Evolutionary conservation across 768 basidiomycete species (phyloP).

Genomic region (Pisolithus microcarpus): DNA sequence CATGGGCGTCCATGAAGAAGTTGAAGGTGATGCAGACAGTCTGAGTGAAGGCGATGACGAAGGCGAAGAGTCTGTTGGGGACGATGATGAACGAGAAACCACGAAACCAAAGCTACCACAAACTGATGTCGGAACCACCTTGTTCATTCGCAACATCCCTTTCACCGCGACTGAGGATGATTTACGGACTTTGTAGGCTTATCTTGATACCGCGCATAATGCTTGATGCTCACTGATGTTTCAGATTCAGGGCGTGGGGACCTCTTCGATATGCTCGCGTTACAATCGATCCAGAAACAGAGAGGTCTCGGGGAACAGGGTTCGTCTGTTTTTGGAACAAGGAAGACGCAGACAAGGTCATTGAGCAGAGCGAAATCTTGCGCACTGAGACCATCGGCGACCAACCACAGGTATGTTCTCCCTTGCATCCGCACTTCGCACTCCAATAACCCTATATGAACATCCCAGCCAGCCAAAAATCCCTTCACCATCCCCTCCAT

Average conservation of each 20-base stretch:
- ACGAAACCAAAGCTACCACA: constrained; percentile 67
- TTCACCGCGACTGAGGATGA: constrained; percentile 93
- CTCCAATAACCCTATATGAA: background rate
- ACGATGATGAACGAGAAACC: constrained; percentile 34
- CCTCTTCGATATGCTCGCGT: constrained; percentile 90
- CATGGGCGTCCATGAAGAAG: constrained; percentile 38
- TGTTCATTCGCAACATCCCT: constrained; percentile 91
- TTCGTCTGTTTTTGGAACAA: constrained; percentile 97
- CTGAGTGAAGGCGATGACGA: constrained; percentile 30
- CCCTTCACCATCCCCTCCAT: constrained; percentile 86
- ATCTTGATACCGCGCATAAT: background rate
- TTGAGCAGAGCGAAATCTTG: constrained; percentile 72
- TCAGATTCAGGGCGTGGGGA: constrained; percentile 86
- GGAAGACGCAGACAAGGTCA: constrained; percentile 78
- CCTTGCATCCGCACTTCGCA: constrained; percentile 7
- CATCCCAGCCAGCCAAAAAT: constrained; percentile 57
- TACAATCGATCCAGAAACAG: constrained; percentile 74
- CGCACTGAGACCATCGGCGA: constrained; percentile 55
- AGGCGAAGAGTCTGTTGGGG: constrained; percentile 18
- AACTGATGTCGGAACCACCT: constrained; percentile 81
- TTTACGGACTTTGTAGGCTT: constrained; percentile 67
- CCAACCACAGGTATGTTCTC: constrained; percentile 20
- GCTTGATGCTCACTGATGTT: constrained; percentile 1
- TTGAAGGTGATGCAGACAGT: background rate
- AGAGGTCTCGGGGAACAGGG: constrained; percentile 88